Conservation (phyloP, 2,329 filamentous ascomycete species). For the Aspergillus sclerotialis region DNA sequence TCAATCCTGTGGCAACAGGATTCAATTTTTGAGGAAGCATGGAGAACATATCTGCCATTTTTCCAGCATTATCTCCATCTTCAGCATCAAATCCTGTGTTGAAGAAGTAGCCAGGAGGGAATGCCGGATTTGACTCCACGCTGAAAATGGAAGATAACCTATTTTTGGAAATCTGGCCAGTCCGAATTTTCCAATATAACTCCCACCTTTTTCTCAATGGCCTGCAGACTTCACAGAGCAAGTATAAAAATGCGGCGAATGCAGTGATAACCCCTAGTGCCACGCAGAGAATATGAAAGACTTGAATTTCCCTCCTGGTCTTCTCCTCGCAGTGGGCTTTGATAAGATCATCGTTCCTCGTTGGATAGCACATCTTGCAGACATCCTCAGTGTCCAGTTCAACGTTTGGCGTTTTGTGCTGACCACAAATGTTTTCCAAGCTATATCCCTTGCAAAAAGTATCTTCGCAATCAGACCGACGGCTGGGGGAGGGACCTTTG, state of each 20-base stretch:
- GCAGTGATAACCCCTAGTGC: slow-evolving; percentile 6
- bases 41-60: slow-evolving; percentile 1
- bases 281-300: slow-evolving; percentile 10
- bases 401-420: slow-evolving; percentile 1
- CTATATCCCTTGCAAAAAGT: slow-evolving; percentile 6
- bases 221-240: slow-evolving; percentile 4
- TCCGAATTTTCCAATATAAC: slow-evolving; percentile 3
- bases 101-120: slow-evolving; percentile 1
- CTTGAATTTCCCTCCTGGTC: slow-evolving; percentile 7
- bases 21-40: slow-evolving; percentile 6
- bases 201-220: slow-evolving; percentile 1
- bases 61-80: not conserved
- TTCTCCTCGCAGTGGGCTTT: slow-evolving; percentile 8
- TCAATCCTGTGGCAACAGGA: slow-evolving; percentile 7
- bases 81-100: not conserved
- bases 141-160: not conserved
- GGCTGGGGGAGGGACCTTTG: slow-evolving; percentile 2
- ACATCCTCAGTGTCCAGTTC: slow-evolving; percentile 3
- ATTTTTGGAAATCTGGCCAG: not conserved
- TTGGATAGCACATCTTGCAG: slow-evolving; percentile 12
- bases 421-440: slow-evolving; percentile 6
- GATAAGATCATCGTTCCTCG: slow-evolving; percentile 5
- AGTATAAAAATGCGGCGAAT: slow-evolving; percentile 5
- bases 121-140: not conserved
- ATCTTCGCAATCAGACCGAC: slow-evolving; percentile 5